Evolutionary conservation across 1,284 basidiomycete genomes (phyloP), one percentile per base, ranked within the genome.

Genomic region (Tilletia indica): DNA sequence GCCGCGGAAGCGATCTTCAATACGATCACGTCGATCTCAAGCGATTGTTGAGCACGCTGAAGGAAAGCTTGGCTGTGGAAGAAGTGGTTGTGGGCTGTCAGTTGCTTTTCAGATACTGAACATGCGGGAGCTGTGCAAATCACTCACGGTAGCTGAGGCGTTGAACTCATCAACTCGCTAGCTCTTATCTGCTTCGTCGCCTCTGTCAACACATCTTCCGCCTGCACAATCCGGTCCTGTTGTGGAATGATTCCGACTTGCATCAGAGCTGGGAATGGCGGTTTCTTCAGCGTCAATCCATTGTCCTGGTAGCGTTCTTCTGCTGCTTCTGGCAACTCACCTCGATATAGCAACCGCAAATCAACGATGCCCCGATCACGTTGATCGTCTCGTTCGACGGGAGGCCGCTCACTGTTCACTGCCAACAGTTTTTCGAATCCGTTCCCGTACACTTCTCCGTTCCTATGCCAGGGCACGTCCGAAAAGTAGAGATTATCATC

Each of bases 281-380:
- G 47, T 8, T 25, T 8, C n/a, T 54, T 8, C 51, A 54, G n/a
- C 8, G 8, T 54, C 51, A 54, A 25, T 54, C 31, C 6, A 19
- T 6, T 2, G 16, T n/a, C 6, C 2, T 25, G 19, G 6, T 6
- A 54, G 19, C 51, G 2, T n/a, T 8, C 6, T 19, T 14, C 19
- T n/a, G 51, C 8, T n/a, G 51, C n/a, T 8, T n/a, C n/a, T 25
- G 8, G 51, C 6, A 25, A 39, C 61, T 64, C 36, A 64, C 61
- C 61, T 21, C 36, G 31, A 39, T 64, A 64, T 16, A 64, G 34
- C 16, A 6, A 9, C 3, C 61, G 61, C 36, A 64, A 39, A 16
- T 64, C 61, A 36, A 21, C 61, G 34, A 64, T 38, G 16, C 16
- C 3, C 14, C 61, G 61, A 64, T 64, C 61, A 8, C 61, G 61